These are phyloP conservation scores for Puccinia coronata DNA, from an alignment of 1,284 basidiomycete genomes.

Conservation along the genomic window DNA sequence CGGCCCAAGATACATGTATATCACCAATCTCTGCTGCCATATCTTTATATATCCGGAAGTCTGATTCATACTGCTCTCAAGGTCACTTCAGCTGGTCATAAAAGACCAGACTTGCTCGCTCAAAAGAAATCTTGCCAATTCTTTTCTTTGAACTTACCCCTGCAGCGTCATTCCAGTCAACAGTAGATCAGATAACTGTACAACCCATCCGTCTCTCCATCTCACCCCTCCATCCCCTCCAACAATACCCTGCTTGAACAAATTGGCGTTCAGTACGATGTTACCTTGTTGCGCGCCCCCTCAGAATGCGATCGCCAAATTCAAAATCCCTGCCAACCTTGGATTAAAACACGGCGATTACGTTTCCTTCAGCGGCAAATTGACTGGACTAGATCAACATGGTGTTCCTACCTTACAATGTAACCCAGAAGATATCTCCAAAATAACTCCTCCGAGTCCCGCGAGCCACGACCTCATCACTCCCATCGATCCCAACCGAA, in stretches of 20 bases:
- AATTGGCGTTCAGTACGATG: not conserved
- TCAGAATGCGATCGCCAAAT: not conserved
- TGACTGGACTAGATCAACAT: not conserved
- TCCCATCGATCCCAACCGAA: not conserved
- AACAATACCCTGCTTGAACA: not conserved
- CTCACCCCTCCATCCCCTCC: not conserved
- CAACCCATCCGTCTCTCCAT: not conserved
- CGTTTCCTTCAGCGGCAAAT: not conserved
- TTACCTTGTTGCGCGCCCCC: not conserved
- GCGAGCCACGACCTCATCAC: not conserved
- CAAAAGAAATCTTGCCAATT: not conserved
- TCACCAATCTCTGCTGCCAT: no score
- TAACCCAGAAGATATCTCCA: not conserved
- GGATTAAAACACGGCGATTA: not conserved
- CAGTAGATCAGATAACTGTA: not conserved
- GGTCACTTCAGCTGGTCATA: not conserved
- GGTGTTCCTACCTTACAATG: not conserved
- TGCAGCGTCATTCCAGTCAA: not conserved
- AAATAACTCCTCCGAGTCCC: no score
- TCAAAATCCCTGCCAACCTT: not conserved
- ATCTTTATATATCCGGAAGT: no score
- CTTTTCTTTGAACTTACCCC: not conserved
- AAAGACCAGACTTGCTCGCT: not conserved
- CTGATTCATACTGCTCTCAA: no score
- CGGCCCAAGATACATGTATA: no score